Percentiles rank a stretch among this genome's conserved stretches.
Evolutionary conservation across 2,329 filamentous ascomycete species (phyloP).

Genomic region (Colletotrichum destructivum): DNA sequence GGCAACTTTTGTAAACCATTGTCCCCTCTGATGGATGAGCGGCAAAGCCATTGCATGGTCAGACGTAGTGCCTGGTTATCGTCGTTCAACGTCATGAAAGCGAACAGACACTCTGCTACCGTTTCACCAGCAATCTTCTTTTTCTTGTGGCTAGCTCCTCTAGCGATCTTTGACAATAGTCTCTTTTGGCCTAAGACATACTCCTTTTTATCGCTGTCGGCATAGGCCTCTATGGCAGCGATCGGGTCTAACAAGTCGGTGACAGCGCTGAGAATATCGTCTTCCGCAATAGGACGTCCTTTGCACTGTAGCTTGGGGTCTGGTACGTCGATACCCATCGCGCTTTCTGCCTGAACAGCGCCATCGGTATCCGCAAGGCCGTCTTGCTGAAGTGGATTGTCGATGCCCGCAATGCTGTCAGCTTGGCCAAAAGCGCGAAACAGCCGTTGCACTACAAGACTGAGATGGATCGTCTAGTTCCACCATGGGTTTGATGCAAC

Average conservation of each 20-base stretch:
- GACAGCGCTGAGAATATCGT: background rate
- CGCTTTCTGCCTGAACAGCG: background rate
- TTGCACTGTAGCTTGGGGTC: background rate
- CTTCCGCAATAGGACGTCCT: background rate
- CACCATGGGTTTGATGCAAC: no score
- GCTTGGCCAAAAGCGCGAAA: no score
- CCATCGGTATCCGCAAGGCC: background rate
- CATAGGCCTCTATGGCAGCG: background rate
- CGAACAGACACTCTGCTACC: background rate
- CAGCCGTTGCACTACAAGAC: no score
- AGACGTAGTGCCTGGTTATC: background rate
- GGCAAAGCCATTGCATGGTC: background rate
- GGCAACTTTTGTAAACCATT: background rate
- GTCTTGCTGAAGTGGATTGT: no score
- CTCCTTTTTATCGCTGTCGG: background rate
- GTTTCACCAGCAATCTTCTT: no score
- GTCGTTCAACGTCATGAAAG: background rate
- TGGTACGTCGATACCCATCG: background rate
- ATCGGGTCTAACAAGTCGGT: constrained; percentile 3
- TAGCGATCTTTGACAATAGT: background rate
- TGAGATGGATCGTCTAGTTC: no score
- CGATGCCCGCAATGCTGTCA: no score
- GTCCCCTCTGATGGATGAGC: background rate
- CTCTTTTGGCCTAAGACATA: background rate
- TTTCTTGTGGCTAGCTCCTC: background rate